These are phyloP conservation scores for Endoconidiophora laricicola DNA, from an alignment of 2,329 filamentous ascomycete genomes.

Conservation along the genomic window DNA sequence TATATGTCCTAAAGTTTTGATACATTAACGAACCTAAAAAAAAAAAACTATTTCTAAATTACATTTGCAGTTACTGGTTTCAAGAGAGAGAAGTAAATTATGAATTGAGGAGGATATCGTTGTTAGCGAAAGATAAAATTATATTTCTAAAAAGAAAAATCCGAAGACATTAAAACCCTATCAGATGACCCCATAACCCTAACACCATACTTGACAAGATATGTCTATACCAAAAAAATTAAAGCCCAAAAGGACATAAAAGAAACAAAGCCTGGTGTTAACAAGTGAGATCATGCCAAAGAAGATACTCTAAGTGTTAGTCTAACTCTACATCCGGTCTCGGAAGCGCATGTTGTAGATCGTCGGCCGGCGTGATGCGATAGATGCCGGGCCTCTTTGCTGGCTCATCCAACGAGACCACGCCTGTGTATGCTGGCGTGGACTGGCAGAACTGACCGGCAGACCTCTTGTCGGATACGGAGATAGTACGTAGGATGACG, in stretches of 20 bases:
- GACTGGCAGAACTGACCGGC: neutral
- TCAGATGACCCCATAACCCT: too few relatives aligned
- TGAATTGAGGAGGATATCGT: conserved; percentile 1
- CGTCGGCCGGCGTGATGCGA: neutral
- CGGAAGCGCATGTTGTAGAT: conserved; percentile 2
- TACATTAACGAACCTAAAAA: too few relatives aligned
- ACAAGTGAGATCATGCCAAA: neutral
- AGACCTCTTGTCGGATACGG: too few relatives aligned
- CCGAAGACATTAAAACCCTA: neutral
- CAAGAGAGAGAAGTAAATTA: neutral
- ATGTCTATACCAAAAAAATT: neutral
- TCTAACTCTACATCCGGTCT: neutral
- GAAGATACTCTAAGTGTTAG: neutral
- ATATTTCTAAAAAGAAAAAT: neutral
- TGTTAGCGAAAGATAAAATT: neutral
- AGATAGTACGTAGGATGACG: too few relatives aligned
- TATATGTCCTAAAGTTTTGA: too few relatives aligned
- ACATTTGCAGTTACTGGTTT: too few relatives aligned
- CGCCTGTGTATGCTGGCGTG: conserved; percentile 9
- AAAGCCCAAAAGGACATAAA: too few relatives aligned
- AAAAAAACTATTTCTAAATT: too few relatives aligned
- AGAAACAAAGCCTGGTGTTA: too few relatives aligned
- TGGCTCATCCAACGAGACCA: conserved; percentile 13
- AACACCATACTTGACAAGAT: neutral
- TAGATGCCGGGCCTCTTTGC: conserved; percentile 9